Base-by-base conservation (phyloP, 2,329 filamentous ascomycete genomes). In the Macrophomina tecta region DNA sequence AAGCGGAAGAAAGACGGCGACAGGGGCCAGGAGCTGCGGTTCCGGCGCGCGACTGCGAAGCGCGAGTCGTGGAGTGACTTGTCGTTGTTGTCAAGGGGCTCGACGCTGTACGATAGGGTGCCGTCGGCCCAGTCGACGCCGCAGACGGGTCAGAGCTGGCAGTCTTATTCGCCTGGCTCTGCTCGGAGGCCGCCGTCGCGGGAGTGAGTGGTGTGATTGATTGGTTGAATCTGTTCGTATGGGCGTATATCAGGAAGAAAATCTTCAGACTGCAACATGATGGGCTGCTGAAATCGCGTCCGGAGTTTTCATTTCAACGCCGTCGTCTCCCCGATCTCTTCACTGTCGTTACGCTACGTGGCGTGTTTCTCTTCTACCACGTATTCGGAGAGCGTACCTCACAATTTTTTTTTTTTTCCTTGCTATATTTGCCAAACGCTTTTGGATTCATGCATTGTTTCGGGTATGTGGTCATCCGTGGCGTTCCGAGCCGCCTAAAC, bases 11-110 rank as follows among this genome's bases (percentile, higher is more conserved):
- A 34, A 32, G 51, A 65, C 4, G 30, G 40, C 2, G 63, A 34
- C 1, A 34, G 30, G 4, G 38, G 32, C 7, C 16, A 14, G 7
- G 36, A 46, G 16, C 40, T 60, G 5, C 38, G 55, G 3, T 56
- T n/a, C 12, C 5, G 51, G 28, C 40, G 32, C 16, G 63, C 55
- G 40, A 16, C 23, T 2, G 30, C 23, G 28, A 62, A 49, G 42
- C 32, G 18, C 9, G 42, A 49, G n/a, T 49, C 42, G 8, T 62
- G 58, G 58, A 28, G 58, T 32, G 58, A 49, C 12, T 11, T 62
- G 16, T 49, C 58, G 42, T 45, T 62, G 8, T 14, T 62, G 45
- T 62, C 58, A 28, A 16, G 23, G 14, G 28, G 42, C 11, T 36
- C 42, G 30, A 62, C 45, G 30, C 11, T 49, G 1, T 62, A 62